Base-by-base conservation (phyloP, 2,329 filamentous ascomycete genomes). In the Apiospora marii region DNA sequence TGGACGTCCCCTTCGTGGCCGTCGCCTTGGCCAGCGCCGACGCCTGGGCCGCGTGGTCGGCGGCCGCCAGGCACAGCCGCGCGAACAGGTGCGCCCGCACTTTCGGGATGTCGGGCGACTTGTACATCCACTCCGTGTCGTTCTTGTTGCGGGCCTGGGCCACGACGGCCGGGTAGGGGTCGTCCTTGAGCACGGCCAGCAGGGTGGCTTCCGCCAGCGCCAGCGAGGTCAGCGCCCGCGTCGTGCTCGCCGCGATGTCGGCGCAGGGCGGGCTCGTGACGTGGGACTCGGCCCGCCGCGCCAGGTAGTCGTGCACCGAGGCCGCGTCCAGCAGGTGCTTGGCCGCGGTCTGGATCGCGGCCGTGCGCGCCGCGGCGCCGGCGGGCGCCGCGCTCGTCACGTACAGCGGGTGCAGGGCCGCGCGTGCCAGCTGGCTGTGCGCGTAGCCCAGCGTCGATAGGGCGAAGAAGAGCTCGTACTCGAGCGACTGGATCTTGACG, bases 121-220 rank as follows among this genome's bases (percentile, higher is more conserved):
- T 94, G 82, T 96, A 97, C 95, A 98, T 98, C 96, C 96, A 99
- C 76, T 98, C 96, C 74, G 90, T 94, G 81, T 95, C 94, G 76
- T 92, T 91, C 70, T 92, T 90, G 79, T 97, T 97, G 68, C 95
- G 89, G 72, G 92, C 90, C 78, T 97, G 94, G 0, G 94, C 91
- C 2, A 97, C 92, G 8, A 92, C 89, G 1, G 93, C 91, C 0
- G 96, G 93, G 79, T 98, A 98, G 0, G 96, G 95, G 79, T 99
- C 96, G 80, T 98, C 96, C 78, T 98, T 98, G 69, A 97, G 82
- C 0, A 98, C 94, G 0, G 94, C 94, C 1, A 98, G 89, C 1
- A 98, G 87, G 0, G 95, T 98, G 0, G 95, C 95, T 83, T 98
- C 96, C 1, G 95, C 94, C 44, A 96, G 87, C 0, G 94, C 91